Evolutionary conservation across 2,329 filamentous ascomycete genomes (phyloP), one percentile per base, ranked within the genome.

Genomic region (Penicillium sp.): DNA sequence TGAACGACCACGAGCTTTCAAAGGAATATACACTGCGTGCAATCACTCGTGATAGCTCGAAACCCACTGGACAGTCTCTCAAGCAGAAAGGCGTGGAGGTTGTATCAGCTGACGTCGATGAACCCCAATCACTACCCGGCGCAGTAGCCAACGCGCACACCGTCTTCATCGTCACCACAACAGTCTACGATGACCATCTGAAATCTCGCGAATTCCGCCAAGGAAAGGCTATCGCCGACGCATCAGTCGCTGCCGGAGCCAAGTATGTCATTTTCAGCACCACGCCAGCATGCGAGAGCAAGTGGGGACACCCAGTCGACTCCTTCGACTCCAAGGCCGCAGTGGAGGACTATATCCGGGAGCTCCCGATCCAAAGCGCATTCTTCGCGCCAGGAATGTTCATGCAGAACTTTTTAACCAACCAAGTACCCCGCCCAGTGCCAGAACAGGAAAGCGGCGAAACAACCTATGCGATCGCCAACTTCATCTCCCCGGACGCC

Each of bases 281-380:
- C 67, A 43, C 64, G 68, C 16, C 64, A 57, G 24, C 65, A 71
- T 50, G 52, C 69, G 33, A 74, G 69, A 18, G 54, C 63, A 23
- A 43, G 2, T 33, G 37, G 14, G 75, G 75, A 24, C 67, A 70
- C 43, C 66, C 73, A 45, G 63, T 77, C 33, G 55, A 62, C 5
- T 79, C 83, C 58, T 87, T 86, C 55, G 84, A 87, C 67, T 73
- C 69, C 66, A 87, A 87, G 65, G 83, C 82, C 18, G 70, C 78
- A 11, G 77, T 83, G 0, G 83, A 84, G 59, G 61, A 74, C n/a
- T 83, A 86, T 63, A 79, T 84, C 43, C 77, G 80, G 16, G 52
- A 62, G 0, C 69, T 80, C 3, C 77, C 76, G 0, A 68, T 87
- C 2, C 77, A 78, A 1, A 76, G 74, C 10, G 78, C 82, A 0